Evolutionary conservation across 768 basidiomycete species (phyloP).

Genomic region (Mycena kentingensis): DNA sequence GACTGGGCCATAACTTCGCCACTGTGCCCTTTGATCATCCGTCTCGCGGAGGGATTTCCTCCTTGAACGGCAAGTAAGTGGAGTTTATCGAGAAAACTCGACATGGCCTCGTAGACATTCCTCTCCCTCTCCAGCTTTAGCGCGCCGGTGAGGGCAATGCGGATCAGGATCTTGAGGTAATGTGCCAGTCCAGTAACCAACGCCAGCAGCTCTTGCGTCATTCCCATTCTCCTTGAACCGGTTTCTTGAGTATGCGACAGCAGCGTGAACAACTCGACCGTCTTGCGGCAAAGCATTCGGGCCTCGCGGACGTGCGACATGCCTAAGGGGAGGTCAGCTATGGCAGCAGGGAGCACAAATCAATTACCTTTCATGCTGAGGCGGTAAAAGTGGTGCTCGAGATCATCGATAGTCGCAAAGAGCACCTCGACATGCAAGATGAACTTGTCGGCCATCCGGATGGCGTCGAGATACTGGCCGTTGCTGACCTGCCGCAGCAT

Average conservation of each 20-base stretch:
- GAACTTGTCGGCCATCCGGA: constrained; percentile 98
- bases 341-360: constrained; percentile 1
- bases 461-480: constrained; percentile 93
- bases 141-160: constrained; percentile 94
- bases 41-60: constrained; percentile 74
- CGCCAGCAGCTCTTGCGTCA: constrained; percentile 96
- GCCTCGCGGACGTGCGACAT: constrained; percentile 99
- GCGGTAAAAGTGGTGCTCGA: constrained; percentile 83
- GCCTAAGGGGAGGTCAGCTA: constrained; percentile 48
- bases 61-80: constrained; percentile 88
- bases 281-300: constrained; percentile 97
- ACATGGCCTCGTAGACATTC: constrained; percentile 78
- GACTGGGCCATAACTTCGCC: constrained; percentile 55
- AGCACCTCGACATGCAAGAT: constrained; percentile 97
- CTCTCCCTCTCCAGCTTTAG: constrained; percentile 94
- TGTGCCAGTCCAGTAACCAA: constrained; percentile 99
- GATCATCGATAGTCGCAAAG: constrained; percentile 95
- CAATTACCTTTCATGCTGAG: constrained; percentile 81
- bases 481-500: constrained; percentile 98
- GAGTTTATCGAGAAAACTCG: constrained; percentile 88
- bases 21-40: constrained; percentile 75
- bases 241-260: constrained; percentile 95
- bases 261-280: constrained; percentile 95
- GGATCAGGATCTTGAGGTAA: constrained; percentile 98
- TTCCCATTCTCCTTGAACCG: constrained; percentile 85